Percentiles rank a stretch among this genome's conserved stretches.
These are phyloP conservation scores for Balamuthia mandrillaris DNA, from an alignment of 208 protist genomes.

Conservation along the genomic window DNA sequence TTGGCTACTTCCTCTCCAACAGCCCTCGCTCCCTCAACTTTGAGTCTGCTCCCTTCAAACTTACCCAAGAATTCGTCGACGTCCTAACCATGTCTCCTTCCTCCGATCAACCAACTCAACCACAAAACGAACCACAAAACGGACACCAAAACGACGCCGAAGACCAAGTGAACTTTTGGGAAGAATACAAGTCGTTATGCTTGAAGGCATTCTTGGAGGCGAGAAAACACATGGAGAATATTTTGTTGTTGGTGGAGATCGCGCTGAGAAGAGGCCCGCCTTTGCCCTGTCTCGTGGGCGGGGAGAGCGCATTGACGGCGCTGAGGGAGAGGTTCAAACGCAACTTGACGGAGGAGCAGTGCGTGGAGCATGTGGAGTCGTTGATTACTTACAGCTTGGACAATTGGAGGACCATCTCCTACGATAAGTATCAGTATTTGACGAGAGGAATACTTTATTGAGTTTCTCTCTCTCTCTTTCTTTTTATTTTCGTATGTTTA, in stretches of 20 bases:
- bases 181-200: not conserved
- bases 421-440: constrained; percentile 24
- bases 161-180: too few relatives aligned
- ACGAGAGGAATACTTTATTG: constrained; percentile 14
- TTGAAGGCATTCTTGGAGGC: constrained; percentile 18
- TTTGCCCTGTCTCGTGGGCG: not conserved
- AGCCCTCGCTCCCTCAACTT: constrained; percentile 33
- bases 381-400: not conserved
- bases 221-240: not conserved
- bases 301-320: not conserved
- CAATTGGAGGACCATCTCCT: not conserved
- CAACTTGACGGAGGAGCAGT: constrained; percentile 13
- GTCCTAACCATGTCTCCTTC: too few relatives aligned
- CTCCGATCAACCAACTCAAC: not conserved
- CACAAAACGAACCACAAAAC: too few relatives aligned
- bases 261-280: constrained; percentile 1
- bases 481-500: too few relatives aligned
- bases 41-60: constrained; percentile 36
- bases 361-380: not conserved
- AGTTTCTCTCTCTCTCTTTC: too few relatives aligned
- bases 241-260: constrained; percentile 21
- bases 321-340: not conserved
- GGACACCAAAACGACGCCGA: too few relatives aligned
- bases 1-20: constrained; percentile 78
- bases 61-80: constrained; percentile 1